These are phyloP conservation scores for Exophiala lecanii-corni DNA, from an alignment of 2,329 filamentous ascomycete genomes.

Conservation along the genomic window DNA sequence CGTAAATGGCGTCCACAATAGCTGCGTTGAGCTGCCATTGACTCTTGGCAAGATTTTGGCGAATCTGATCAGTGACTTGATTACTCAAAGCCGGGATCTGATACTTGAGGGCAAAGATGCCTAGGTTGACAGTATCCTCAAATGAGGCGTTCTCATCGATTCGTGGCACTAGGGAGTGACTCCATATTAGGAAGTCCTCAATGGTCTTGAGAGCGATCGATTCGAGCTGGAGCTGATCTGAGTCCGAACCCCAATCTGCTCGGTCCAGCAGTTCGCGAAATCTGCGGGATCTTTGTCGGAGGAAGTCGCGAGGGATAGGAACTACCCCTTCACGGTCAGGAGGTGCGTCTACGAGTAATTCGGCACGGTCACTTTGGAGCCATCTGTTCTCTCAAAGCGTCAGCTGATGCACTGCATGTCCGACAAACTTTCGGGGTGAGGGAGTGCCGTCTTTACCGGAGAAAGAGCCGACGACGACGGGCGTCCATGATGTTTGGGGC, in stretches of 20 bases:
- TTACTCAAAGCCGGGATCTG: constrained; percentile 21
- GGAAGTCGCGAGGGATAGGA: constrained; percentile 13
- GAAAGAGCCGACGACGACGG: constrained; percentile 11
- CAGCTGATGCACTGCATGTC: too few species aligned
- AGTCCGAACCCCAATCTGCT: not conserved
- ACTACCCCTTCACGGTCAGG: not conserved
- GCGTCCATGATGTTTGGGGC: constrained; percentile 6
- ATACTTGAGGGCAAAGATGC: constrained; percentile 19
- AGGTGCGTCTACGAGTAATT: constrained; percentile 6
- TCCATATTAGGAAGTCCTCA: constrained; percentile 22
- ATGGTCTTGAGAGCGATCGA: constrained; percentile 10
- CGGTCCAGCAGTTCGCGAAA: constrained; percentile 8
- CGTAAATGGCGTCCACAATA: constrained; percentile 19
- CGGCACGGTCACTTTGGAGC: constrained; percentile 15
- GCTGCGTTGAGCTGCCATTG: constrained; percentile 16
- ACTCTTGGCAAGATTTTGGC: constrained; percentile 13
- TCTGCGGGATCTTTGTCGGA: constrained; percentile 15
- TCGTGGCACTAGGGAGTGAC: constrained; percentile 5
- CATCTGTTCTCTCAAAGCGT: too few species aligned
- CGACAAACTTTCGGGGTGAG: too few species aligned
- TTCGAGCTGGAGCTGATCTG: constrained; percentile 3
- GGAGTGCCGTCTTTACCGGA: too few species aligned
- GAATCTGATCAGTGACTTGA: constrained; percentile 19
- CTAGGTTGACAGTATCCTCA: constrained; percentile 13
- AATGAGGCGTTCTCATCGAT: constrained; percentile 12